These are phyloP conservation scores for Apophysomyces trapeziformis DNA, from an alignment of 371 early-diverging fungal genomes.

Conservation along the genomic window DNA sequence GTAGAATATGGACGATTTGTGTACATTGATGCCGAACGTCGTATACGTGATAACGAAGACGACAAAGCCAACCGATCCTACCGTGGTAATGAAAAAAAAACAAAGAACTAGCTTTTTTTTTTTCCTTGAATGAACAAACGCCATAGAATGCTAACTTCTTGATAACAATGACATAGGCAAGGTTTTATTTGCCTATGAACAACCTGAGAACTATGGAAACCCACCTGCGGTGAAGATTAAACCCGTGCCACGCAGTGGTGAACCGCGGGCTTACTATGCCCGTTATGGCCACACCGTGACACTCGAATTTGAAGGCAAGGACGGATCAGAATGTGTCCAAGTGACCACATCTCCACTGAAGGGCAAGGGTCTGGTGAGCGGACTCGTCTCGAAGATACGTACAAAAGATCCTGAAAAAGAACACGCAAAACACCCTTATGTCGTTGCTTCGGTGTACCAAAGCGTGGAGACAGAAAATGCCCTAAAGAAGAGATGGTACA, in stretches of 20 bases:
- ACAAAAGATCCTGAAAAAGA: neutral
- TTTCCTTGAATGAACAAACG: too few species aligned
- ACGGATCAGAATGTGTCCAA: neutral
- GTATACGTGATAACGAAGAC: neutral
- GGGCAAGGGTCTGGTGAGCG: neutral
- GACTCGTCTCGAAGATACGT: neutral
- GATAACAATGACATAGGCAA: neutral
- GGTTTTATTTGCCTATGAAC: neutral
- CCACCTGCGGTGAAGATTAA: neutral
- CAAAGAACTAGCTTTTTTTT: too few species aligned
- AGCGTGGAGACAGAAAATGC: neutral
- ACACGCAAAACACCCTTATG: neutral
- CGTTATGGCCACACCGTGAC: neutral
- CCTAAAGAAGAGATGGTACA: neutral
- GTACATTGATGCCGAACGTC: neutral
- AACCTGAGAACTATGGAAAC: neutral
- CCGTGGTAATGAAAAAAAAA: neutral
- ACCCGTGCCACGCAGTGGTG: neutral
- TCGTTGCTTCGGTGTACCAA: neutral
- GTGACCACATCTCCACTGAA: neutral
- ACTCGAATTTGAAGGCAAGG: neutral
- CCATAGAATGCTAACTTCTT: neutral
- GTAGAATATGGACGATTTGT: conserved; percentile 1
- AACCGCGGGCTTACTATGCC: neutral
- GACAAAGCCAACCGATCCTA: neutral